Percentiles rank a stretch among this genome's conserved stretches.
Conservation (phyloP, 2,329 filamentous ascomycete genomes). For the Fusarium hostae region DNA sequence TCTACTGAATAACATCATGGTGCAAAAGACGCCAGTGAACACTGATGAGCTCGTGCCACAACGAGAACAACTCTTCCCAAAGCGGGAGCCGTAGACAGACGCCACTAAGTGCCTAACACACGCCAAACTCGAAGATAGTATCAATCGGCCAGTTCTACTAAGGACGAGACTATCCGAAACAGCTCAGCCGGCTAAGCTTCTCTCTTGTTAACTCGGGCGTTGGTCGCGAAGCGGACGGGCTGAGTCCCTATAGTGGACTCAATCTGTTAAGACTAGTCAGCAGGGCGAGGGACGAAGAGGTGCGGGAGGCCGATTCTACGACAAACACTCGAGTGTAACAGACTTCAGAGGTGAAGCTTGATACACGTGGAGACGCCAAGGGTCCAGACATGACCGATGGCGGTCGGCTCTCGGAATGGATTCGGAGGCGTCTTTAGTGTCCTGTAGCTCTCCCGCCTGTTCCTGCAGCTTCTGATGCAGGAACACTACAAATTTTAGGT, state of each 20-base stretch:
- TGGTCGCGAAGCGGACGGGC: neutral
- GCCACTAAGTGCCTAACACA: constrained; percentile 27
- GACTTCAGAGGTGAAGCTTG: constrained; percentile 8
- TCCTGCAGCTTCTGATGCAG: constrained; percentile 23
- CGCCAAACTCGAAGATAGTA: neutral
- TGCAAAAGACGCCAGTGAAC: constrained; percentile 7
- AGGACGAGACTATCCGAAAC: constrained; percentile 10
- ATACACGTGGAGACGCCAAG: constrained; percentile 25
- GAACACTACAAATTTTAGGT: neutral
- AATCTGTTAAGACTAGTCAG: neutral
- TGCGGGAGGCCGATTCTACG: neutral
- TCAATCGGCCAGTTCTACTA: neutral
- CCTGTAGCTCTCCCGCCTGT: constrained; percentile 23
- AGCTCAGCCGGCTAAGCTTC: neutral
- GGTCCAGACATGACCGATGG: constrained; percentile 30
- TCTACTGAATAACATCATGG: neutral
- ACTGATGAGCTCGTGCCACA: neutral
- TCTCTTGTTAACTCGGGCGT: neutral
- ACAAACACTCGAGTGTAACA: constrained; percentile 1
- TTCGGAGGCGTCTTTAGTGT: neutral
- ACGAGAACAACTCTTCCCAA: constrained; percentile 10
- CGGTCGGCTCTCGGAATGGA: constrained; percentile 14
- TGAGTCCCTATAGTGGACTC: neutral
- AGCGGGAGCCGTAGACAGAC: constrained; percentile 28
- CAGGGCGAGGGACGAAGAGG: constrained; percentile 1